These are phyloP conservation scores for Lasiodiplodia sp. DNA, from an alignment of 2,329 filamentous ascomycete genomes.

Conservation along the genomic window DNA sequence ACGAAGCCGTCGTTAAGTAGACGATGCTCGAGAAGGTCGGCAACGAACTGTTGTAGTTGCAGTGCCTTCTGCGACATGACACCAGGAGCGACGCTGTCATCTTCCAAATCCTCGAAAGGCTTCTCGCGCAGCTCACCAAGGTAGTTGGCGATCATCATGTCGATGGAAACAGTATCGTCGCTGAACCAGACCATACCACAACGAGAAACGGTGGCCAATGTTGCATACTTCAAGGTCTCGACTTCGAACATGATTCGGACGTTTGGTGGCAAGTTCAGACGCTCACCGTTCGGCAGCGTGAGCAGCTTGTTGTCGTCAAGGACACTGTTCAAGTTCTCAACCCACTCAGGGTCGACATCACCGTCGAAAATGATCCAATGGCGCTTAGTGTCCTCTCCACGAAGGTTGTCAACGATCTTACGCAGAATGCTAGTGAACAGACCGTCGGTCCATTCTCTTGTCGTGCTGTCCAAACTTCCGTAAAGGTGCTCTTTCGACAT, in stretches of 20 bases:
- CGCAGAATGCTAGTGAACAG: constrained; percentile 96
- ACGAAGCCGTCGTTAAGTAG: constrained; percentile 84
- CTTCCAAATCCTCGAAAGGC: constrained; percentile 93
- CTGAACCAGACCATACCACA: constrained; percentile 99
- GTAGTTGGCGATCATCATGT: constrained; percentile 93
- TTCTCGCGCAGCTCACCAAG: constrained; percentile 81
- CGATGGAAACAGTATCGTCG: constrained; percentile 91
- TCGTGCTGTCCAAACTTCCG: constrained; percentile 93
- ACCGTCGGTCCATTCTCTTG: constrained; percentile 98
- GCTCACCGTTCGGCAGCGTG: constrained; percentile 96
- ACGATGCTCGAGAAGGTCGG: constrained; percentile 78
- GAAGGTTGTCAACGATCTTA: constrained; percentile 98
- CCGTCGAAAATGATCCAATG: constrained; percentile 99
- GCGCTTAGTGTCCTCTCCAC: constrained; percentile 93
- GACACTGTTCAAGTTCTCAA: constrained; percentile 99
- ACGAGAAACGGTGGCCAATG: constrained; percentile 96
- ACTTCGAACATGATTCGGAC: constrained; percentile 99
- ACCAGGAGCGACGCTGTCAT: constrained; percentile 75
- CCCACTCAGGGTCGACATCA: constrained; percentile 99
- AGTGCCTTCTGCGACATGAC: constrained; percentile 69
- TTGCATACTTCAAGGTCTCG: constrained; percentile 96
- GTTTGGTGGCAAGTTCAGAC: constrained; percentile 90
- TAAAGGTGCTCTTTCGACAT: constrained; percentile 99
- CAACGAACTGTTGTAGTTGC: constrained; percentile 78
- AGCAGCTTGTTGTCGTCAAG: constrained; percentile 98